A percentile compares a stretch with the other conserved stretches of the same genome.
phyloP scores from a whole-genome alignment of 2,329 filamentous ascomycete species.

The Byssothecium circinans region DNA sequence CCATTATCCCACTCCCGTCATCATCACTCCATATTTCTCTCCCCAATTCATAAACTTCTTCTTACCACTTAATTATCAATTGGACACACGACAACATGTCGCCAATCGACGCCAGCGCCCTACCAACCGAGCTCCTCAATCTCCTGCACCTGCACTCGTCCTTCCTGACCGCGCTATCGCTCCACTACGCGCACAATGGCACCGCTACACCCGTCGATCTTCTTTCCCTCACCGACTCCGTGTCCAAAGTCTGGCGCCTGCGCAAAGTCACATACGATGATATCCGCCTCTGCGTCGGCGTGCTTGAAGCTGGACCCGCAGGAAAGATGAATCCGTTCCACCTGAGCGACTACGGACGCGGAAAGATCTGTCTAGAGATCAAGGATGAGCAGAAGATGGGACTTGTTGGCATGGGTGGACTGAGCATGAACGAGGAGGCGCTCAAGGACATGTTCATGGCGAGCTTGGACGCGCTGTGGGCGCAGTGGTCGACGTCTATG shows the following conservation, averaged over 20 bases:
- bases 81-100: constrained; percentile 25
- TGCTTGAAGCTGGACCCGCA: constrained; percentile 37
- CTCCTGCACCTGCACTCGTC: constrained; percentile 50
- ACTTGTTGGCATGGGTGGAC: constrained; percentile 24
- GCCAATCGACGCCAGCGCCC: constrained; percentile 26
- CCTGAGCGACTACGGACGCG: constrained; percentile 48
- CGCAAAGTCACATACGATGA: constrained; percentile 51
- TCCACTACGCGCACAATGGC: constrained; percentile 55
- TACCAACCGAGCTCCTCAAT: constrained; percentile 48
- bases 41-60: constrained; percentile 22
- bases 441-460: constrained; percentile 55
- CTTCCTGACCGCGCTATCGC: constrained; percentile 53
- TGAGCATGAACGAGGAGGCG: constrained; percentile 48
- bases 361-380: constrained; percentile 48
- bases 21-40: constrained; percentile 19
- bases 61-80: constrained; percentile 10
- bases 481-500: constrained; percentile 36
- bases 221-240: constrained; percentile 41
- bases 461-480: constrained; percentile 51
- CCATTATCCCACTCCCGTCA: constrained; percentile 7
- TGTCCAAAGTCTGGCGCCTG: constrained; percentile 50
- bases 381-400: constrained; percentile 32
- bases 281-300: constrained; percentile 49
- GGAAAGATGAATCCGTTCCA: constrained; percentile 40
- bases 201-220: constrained; percentile 49